Evolutionary conservation across 306 rosid genomes (phyloP).

Genomic region (Trichosanthes cucumerina): DNA sequence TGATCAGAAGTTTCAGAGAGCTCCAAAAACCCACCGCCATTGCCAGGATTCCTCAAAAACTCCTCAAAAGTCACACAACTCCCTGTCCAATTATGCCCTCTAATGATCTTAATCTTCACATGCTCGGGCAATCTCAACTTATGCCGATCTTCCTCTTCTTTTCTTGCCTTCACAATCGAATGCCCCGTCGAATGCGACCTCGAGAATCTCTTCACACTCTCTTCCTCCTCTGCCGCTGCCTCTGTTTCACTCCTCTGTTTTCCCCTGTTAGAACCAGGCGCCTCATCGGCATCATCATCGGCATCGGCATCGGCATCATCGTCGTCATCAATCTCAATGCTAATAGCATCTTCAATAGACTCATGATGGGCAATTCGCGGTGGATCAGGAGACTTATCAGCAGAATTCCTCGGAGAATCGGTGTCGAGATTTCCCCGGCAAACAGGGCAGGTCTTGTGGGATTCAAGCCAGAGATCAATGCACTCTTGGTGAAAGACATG

Average conservation of each 20-base stretch:
- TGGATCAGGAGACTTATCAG: slow-evolving; percentile 8
- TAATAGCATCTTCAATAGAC: slow-evolving; percentile 8
- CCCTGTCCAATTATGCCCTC: slow-evolving; percentile 28
- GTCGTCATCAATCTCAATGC: slow-evolving; percentile 28
- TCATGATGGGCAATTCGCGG: not conserved
- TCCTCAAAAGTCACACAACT: slow-evolving; percentile 42
- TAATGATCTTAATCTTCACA: slow-evolving; percentile 21
- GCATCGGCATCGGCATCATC: not conserved
- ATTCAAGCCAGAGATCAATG: slow-evolving; percentile 65
- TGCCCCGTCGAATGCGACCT: slow-evolving; percentile 73
- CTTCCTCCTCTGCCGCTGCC: not conserved
- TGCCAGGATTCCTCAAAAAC: slow-evolving; percentile 11
- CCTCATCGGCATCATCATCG: not conserved
- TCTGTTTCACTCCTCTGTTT: slow-evolving; percentile 1
- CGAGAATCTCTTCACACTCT: slow-evolving; percentile 11
- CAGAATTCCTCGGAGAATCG: not conserved
- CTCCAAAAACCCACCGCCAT: slow-evolving; percentile 29
- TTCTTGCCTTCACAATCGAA: slow-evolving; percentile 37
- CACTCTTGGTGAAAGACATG: slow-evolving; percentile 77
- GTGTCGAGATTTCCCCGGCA: slow-evolving; percentile 56
- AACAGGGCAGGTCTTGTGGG: slow-evolving; percentile 70
- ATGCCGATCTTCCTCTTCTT: slow-evolving; percentile 25
- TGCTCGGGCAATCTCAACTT: slow-evolving; percentile 44
- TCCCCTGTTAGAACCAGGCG: not conserved
- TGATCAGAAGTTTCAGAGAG: not conserved